Conservation (phyloP, 2,329 filamentous ascomycete genomes). For the Bipolaris oryzae region DNA sequence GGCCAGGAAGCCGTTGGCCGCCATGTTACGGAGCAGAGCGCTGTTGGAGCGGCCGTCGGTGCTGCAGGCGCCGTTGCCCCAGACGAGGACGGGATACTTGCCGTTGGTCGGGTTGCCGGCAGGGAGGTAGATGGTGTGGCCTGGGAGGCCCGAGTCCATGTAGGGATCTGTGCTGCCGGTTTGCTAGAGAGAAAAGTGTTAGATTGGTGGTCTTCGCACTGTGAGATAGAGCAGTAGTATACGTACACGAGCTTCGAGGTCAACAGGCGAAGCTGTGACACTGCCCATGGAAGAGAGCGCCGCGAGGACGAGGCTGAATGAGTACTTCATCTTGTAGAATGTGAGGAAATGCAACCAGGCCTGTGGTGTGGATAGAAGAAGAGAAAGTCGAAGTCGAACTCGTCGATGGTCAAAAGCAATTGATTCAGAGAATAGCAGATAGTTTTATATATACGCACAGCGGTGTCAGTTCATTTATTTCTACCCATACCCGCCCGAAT, state of each 20-base stretch:
- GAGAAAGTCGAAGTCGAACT: neutral
- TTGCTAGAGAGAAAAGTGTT: neutral
- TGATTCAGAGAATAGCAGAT: neutral
- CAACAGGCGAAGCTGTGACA: slow-evolving; percentile 2
- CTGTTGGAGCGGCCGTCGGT: slow-evolving; percentile 20
- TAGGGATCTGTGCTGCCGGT: slow-evolving; percentile 6
- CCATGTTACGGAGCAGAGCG: slow-evolving; percentile 18
- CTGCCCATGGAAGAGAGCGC: slow-evolving; percentile 1
- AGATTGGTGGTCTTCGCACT: neutral
- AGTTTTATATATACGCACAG: no score
- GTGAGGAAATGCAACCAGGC: neutral
- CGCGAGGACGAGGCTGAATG: slow-evolving; percentile 5
- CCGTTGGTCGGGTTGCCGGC: slow-evolving; percentile 6
- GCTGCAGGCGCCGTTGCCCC: slow-evolving; percentile 34
- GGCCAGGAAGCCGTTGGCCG: slow-evolving; percentile 24
- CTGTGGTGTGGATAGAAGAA: neutral
- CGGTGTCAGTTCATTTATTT: no score
- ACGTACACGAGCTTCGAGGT: neutral
- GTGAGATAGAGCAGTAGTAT: no score
- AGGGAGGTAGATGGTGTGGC: slow-evolving; percentile 27
- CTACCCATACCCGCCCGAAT: no score
- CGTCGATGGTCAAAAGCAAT: neutral
- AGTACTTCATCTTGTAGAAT: slow-evolving; percentile 5
- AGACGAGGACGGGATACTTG: slow-evolving; percentile 30
- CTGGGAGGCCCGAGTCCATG: slow-evolving; percentile 13